Base-by-base conservation (phyloP, 2,329 filamentous ascomycete species). In the Seiridium unicorne region DNA sequence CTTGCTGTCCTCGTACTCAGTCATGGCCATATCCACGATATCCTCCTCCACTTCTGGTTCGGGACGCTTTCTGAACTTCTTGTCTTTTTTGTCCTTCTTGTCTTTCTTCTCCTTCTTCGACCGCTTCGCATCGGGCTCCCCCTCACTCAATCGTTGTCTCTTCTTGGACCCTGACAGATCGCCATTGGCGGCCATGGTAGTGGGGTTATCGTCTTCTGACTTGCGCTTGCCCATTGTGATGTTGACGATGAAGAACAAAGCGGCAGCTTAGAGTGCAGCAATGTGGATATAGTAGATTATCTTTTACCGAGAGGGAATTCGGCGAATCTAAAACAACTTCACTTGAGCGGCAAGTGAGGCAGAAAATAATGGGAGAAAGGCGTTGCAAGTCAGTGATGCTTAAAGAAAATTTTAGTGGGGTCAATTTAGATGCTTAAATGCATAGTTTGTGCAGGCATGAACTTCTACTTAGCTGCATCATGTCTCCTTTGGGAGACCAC, bases 331-430 rank as follows among this genome's bases (percentile, higher is more conserved):
- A 2, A 2, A 26, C 18, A 2, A 26, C 18, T 26, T 26, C 18
- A 26, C 18, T 26, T 26, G 18, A 26, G 18, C 13, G 38, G 38
- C 38, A 42, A 13, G 38, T 42, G 38, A 42, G 38, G 46, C n/a
- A 13, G 46, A 49, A 32, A 26, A 34, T 5, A 48, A 58, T 64
- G 62, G 68, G 74, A 64, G 66, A 79, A 76, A 75, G 10, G 26
- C 13, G 26, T 18, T 5, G 49, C 10, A 26, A 40, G 49, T 53
- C 34, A 32, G 54, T 56, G 49, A 40, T 35, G 42, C 36, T 34
- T 73, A 79, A 72, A 64, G 80, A 77, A 63, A 81, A 80, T 74
- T 83, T 83, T 66, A 74, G 76, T 67, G 74, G 77, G 40, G 77
- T 77, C 63, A 79, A 77, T 58, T 31, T 11, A 5, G 18, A 10